A percentile compares a stretch with the other conserved stretches of the same genome.
phyloP scores from a whole-genome alignment of 805 yeast species.

The Candida montana region DNA sequence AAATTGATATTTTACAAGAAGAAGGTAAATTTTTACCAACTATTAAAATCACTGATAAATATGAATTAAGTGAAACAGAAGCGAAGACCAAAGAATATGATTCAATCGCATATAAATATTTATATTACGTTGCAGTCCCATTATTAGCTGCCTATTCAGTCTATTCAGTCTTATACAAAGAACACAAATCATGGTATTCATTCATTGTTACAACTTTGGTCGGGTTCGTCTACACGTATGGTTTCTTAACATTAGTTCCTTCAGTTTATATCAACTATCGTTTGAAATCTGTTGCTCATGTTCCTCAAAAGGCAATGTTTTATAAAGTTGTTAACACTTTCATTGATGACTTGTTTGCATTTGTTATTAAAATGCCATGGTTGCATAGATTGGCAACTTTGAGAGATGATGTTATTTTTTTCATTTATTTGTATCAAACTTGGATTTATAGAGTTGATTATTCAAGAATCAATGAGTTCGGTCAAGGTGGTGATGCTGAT shows the following conservation, averaged over 20 bases:
- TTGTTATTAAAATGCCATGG: constrained; percentile 38
- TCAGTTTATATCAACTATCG: constrained; percentile 37
- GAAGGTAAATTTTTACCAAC: constrained; percentile 20
- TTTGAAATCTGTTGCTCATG: constrained; percentile 38
- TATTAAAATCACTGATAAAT: constrained; percentile 28
- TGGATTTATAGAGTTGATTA: constrained; percentile 37
- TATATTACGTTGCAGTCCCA: constrained; percentile 33
- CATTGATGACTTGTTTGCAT: constrained; percentile 36
- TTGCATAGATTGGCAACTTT: constrained; percentile 36
- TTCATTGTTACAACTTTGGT: constrained; percentile 34
- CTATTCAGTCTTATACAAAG: constrained; percentile 32
- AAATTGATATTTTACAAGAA: constrained; percentile 20
- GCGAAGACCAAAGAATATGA: constrained; percentile 36
- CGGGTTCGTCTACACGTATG: constrained; percentile 38
- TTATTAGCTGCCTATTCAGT: constrained; percentile 31
- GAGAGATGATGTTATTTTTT: constrained; percentile 36
- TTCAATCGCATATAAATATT: constrained; percentile 33
- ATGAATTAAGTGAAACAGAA: constrained; percentile 31
- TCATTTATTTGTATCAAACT: constrained; percentile 35
- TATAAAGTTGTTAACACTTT: constrained; percentile 38
- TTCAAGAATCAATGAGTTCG: constrained; percentile 34
- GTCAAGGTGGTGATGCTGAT: constrained; percentile 29
- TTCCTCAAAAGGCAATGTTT: constrained; percentile 36
- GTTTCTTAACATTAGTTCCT: constrained; percentile 35
- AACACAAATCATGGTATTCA: constrained; percentile 39